Percentiles rank a stretch among this genome's conserved stretches.
These are phyloP conservation scores for Bothriochloa decipiens DNA, from an alignment of 176 grass and related monocot species.

Conservation along the genomic window DNA sequence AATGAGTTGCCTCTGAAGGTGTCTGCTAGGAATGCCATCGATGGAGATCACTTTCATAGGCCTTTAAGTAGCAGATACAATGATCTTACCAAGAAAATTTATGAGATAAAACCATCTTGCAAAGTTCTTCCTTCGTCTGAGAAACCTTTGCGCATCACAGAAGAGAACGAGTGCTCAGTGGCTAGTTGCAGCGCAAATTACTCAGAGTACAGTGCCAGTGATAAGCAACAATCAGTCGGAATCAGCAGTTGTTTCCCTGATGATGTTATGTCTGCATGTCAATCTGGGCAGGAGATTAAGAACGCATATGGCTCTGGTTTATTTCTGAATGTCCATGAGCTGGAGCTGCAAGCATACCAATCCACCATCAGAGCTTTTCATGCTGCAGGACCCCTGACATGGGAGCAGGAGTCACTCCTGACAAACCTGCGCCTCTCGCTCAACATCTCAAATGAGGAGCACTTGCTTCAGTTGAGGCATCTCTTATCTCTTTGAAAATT, in stretches of 20 bases:
- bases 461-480: constrained; percentile 61
- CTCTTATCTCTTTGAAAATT: constrained; percentile 50
- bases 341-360: constrained; percentile 66
- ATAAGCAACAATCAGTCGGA: constrained; percentile 14
- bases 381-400: constrained; percentile 55
- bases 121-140: background rate
- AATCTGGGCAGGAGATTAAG: background rate
- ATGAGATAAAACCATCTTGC: background rate
- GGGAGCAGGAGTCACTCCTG: constrained; percentile 68
- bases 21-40: constrained; percentile 21
- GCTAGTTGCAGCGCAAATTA: constrained; percentile 53
- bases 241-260: constrained; percentile 1
- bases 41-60: background rate
- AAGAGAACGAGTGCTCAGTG: constrained; percentile 56
- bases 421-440: constrained; percentile 69
- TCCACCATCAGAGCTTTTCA: constrained; percentile 52
- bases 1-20: constrained; percentile 11
- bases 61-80: constrained; percentile 26
- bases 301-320: background rate
- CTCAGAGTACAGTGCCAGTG: constrained; percentile 20
- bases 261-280: constrained; percentile 44
- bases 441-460: constrained; percentile 68
- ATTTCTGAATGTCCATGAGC: constrained; percentile 40
- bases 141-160: constrained; percentile 19
- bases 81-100: constrained; percentile 16